Base-by-base conservation (phyloP, 2,329 filamentous ascomycete species). In the Cladosporium sp. region DNA sequence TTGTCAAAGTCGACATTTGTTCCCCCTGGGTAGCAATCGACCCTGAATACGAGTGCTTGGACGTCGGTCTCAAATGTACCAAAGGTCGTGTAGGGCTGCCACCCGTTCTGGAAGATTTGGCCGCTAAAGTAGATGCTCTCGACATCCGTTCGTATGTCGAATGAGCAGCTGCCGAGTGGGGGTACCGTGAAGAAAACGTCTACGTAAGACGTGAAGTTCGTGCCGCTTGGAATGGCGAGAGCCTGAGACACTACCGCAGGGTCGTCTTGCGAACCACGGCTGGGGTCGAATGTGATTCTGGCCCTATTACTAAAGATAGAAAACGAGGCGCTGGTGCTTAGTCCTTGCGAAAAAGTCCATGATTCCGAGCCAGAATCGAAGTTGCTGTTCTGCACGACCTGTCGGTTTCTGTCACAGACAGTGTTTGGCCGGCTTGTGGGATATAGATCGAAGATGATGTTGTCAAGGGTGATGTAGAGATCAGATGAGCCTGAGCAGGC, bases 41-140 rank as follows among this genome's bases (percentile, higher is more conserved):
- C 9, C 9, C 22, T 27, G 5, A 27, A 27, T 5, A 4, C 22
- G 32, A 18, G 20, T 15, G 11, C 43, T 27, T 7, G 45, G 24
- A 17, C 20, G 5, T 27, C 22, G 4, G 22, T 27, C 9, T 27
- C 22, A 27, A 27, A 27, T 4, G 22, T 27, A 27, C 22, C 22
- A 4, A 5, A 9, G 4, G 9, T 9, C 9, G 22, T 27, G 9
- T 5, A 5, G 4, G 22, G 22, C 4, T 5, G 5, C 22, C 22
- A 39, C 22, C 22, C 22, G 22, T 9, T 27, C 22, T 27, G 22
- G 5, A 27, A 27, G 15, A 44, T 43, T 30, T 50, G 47, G 12
- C 36, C 36, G 17, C 40, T 50, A 20, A 7, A 15, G 34, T 43
- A 38, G 9, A 50, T 39, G 17, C 15, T 38, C 22, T 50, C 47